Conservation (phyloP, 2,329 filamentous ascomycete genomes). For the Beauveria medogensis region DNA sequence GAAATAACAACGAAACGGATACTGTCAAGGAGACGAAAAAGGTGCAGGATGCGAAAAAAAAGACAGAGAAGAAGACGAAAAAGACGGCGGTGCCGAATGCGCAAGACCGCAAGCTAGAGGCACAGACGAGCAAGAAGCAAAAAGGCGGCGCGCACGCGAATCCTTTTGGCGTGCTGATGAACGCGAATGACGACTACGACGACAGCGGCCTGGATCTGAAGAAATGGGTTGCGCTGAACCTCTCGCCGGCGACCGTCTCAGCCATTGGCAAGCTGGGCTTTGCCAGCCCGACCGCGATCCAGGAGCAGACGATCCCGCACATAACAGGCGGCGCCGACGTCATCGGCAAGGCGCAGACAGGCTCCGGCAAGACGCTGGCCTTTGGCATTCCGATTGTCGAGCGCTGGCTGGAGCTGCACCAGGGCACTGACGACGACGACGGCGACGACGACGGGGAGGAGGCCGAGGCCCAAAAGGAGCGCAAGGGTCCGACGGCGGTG, state of each 20-base stretch:
- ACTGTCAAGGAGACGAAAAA: conserved; percentile 15
- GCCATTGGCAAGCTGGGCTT: conserved; percentile 77
- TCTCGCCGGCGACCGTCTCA: conserved; percentile 64
- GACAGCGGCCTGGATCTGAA: conserved; percentile 61
- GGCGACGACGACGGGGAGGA: conserved; percentile 67
- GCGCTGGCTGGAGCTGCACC: conserved; percentile 54
- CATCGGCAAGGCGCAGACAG: conserved; percentile 91
- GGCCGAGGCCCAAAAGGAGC: conserved; percentile 45
- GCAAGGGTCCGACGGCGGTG: conserved; percentile 58
- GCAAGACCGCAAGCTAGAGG: conserved; percentile 17
- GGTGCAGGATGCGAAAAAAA: neutral
- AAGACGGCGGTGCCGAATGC: conserved; percentile 18
- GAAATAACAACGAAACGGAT: neutral
- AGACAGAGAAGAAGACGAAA: conserved; percentile 26
- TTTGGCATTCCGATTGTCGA: conserved; percentile 93
- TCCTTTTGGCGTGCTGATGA: conserved; percentile 48
- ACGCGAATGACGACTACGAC: conserved; percentile 44
- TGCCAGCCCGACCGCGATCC: conserved; percentile 71
- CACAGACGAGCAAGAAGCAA: conserved; percentile 25
- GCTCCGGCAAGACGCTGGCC: conserved; percentile 92
- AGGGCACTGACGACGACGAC: conserved; percentile 20
- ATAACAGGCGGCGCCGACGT: conserved; percentile 81
- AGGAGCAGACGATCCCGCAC: conserved; percentile 69
- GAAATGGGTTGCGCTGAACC: conserved; percentile 65
- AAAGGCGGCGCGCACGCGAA: conserved; percentile 31